Base-by-base conservation (phyloP, 306 rosid genomes). In the Leucaena leucocephala region DNA sequence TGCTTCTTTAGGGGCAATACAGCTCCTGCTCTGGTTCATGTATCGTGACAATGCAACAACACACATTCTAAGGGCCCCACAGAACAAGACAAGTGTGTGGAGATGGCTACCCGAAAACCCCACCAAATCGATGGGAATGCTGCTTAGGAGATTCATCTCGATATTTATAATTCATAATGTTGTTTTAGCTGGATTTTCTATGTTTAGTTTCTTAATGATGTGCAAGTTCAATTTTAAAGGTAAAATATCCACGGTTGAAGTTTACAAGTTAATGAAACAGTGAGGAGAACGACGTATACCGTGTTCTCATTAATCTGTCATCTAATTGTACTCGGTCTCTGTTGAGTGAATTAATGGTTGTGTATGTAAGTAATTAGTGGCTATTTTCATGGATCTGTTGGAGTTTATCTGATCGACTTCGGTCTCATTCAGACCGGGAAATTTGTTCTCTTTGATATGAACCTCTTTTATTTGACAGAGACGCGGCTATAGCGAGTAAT, bases 11-110 rank as follows among this genome's bases (percentile, higher is more conserved):
- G 94, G 94, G 67, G 68, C 86, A 16, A 9, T 78, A 13, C 92
- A 88, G 82, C 81, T 90, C 43, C 50, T 90, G 21, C 38, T 90
- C 70, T 90, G 85, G 80, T 75, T 83, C 81, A 66, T 88, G 46
- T 90, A 85, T 86, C 88, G 89, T 38, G 75, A 27, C 55, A 62
- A 35, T n/a, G n/a, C n/a, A n/a, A n/a, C 34, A 54, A 57, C 35
- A 82, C 65, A 11, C 21, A 12, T 64, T 27, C 72, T 54, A 80
- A 74, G 50, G 75, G 83, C 67, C 78, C 88, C 63, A 80, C 76
- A 17, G 46, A 58, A 2, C 78, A 72, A 13, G 87, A 77, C 8
- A 34, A 44, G 12, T 45, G 62, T 4, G 4, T 82, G 76, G 92
- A 88, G 42, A 43, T 82, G 84, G 89, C 87, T 39, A 40, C 77